Evolutionary conservation across 2,329 filamentous ascomycete genomes (phyloP).

Genomic region (Didymellaceae sp.): DNA sequence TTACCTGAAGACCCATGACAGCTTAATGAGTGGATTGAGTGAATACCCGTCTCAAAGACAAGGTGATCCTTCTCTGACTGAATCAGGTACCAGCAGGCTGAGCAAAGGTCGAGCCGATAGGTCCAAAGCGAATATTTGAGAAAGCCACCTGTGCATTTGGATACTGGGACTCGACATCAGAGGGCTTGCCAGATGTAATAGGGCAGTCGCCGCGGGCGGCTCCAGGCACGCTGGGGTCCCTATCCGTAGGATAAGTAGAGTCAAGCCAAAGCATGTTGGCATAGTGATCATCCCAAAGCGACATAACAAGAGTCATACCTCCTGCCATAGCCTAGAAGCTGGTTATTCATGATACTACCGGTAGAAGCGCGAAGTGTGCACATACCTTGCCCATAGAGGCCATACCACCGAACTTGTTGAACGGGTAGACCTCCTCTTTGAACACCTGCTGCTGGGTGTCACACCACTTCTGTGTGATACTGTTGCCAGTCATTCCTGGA

Average conservation of each 20-base stretch:
- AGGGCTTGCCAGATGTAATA: slow-evolving; percentile 37
- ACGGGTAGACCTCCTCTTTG: slow-evolving; percentile 51
- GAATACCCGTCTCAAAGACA: too few species aligned
- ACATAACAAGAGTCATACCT: slow-evolving; percentile 69
- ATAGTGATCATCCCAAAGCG: slow-evolving; percentile 68
- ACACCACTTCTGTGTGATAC: slow-evolving; percentile 42
- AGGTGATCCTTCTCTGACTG: background rate
- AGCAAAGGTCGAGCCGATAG: slow-evolving; percentile 39
- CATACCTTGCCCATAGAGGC: slow-evolving; percentile 63
- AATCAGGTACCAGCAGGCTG: slow-evolving; percentile 27
- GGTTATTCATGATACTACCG: background rate
- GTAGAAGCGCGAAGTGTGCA: slow-evolving; percentile 39
- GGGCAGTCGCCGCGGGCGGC: slow-evolving; percentile 40
- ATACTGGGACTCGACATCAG: slow-evolving; percentile 33
- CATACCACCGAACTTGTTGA: slow-evolving; percentile 63
- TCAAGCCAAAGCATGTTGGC: slow-evolving; percentile 71
- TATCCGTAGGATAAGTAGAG: slow-evolving; percentile 62
- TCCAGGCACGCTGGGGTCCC: slow-evolving; percentile 36
- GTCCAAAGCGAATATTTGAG: slow-evolving; percentile 42
- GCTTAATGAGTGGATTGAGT: too few species aligned
- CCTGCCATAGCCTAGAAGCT: slow-evolving; percentile 62
- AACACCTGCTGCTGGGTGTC: slow-evolving; percentile 39
- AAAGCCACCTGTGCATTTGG: slow-evolving; percentile 33
- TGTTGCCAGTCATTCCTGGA: slow-evolving; percentile 51
- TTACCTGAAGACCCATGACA: too few species aligned